Evolutionary conservation across 306 rosid species (phyloP).

Genomic region (Psophocarpus tetragonolobus): DNA sequence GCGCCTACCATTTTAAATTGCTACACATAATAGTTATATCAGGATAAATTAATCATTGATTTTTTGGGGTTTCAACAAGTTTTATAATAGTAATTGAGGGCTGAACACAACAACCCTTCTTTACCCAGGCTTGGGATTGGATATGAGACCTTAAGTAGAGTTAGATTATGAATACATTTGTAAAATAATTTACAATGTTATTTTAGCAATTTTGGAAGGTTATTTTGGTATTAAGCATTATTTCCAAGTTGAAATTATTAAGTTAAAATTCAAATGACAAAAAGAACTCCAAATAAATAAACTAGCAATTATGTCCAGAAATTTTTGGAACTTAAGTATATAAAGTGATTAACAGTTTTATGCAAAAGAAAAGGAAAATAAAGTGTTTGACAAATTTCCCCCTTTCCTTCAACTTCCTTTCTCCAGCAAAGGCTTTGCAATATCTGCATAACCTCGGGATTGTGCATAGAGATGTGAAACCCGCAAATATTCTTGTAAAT

Average conservation of each 20-base stretch:
- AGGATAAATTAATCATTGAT: neutral
- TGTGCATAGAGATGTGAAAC: constrained; percentile 95
- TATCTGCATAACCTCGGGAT: constrained; percentile 90
- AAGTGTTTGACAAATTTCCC: constrained; percentile 23
- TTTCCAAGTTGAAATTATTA: constrained; percentile 4
- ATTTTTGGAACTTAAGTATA: constrained; percentile 1
- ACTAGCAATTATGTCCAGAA: neutral
- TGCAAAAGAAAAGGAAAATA: constrained; percentile 1
- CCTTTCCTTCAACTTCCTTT: constrained; percentile 37
- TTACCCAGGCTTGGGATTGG: neutral
- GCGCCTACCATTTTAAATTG: neutral
- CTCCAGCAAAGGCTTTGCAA: constrained; percentile 87
- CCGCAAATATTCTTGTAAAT: constrained; percentile 88
- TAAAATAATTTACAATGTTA: constrained; percentile 1
- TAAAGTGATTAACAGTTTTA: constrained; percentile 12
- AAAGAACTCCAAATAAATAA: neutral
- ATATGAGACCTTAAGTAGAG: neutral
- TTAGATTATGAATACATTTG: neutral
- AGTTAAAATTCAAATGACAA: neutral
- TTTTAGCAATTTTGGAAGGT: neutral
- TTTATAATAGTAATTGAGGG: neutral
- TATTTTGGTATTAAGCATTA: neutral
- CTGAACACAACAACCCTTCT: neutral
- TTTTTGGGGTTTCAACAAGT: neutral
- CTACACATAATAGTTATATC: neutral